These are phyloP conservation scores for Sporothrix inflata DNA, from an alignment of 2,329 filamentous ascomycete genomes.

Conservation along the genomic window DNA sequence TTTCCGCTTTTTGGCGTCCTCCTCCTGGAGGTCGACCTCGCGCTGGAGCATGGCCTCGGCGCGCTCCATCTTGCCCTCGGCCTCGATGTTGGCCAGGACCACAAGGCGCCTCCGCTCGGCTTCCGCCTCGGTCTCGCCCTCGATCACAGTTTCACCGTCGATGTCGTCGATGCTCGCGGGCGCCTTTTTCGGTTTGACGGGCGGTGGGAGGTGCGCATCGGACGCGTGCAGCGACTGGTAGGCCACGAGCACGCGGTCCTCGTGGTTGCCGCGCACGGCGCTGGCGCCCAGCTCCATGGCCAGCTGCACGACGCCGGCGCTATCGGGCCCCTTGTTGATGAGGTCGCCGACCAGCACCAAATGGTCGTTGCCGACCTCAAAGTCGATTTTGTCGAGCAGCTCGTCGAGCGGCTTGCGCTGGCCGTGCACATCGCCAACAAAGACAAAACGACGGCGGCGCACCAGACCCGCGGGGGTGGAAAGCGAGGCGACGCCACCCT, in stretches of 20 bases:
- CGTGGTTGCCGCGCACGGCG: conserved; percentile 89
- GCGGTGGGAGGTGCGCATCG: not conserved
- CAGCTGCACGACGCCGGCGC: conserved; percentile 73
- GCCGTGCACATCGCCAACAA: conserved; percentile 93
- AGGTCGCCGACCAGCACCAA: conserved; percentile 78
- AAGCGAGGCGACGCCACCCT: not conserved
- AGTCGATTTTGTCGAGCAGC: conserved; percentile 69
- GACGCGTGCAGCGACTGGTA: conserved; percentile 47
- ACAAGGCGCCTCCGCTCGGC: conserved; percentile 11
- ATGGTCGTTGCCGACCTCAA: conserved; percentile 67
- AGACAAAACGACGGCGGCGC: conserved; percentile 63
- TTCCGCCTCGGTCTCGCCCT: conserved; percentile 27
- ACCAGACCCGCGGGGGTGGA: conserved; percentile 39
- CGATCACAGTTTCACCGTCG: conserved; percentile 6
- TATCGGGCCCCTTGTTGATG: conserved; percentile 86
- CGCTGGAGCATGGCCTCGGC: conserved; percentile 35
- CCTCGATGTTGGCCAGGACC: conserved; percentile 25
- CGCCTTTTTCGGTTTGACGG: not conserved
- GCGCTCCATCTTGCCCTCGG: conserved; percentile 30
- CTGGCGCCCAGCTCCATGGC: conserved; percentile 75
- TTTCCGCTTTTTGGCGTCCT: conserved; percentile 14
- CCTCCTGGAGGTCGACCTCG: conserved; percentile 32
- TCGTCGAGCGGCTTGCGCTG: conserved; percentile 69
- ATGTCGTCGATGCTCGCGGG: not conserved
- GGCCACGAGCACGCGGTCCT: conserved; percentile 78